phyloP scores from a whole-genome alignment of 139 green algal genomes.

The Chlorella sp. region DNA sequence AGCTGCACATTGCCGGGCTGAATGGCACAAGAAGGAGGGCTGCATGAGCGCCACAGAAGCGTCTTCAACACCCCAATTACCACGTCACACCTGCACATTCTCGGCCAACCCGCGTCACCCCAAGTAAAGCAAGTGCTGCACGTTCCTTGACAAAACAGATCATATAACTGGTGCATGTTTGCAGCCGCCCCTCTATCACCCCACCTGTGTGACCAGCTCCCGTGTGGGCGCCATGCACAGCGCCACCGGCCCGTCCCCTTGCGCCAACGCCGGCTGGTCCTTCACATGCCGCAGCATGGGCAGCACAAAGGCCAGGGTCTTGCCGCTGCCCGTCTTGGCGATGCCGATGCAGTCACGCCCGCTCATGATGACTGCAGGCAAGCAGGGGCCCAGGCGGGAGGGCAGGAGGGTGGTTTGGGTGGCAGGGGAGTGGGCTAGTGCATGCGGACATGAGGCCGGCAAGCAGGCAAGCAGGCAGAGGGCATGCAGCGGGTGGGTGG shows the following conservation, averaged over 20 bases:
- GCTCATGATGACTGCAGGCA: slow-evolving; percentile 84
- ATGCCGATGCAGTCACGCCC: slow-evolving; percentile 98
- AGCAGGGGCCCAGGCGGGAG: background rate
- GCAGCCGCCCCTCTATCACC: background rate
- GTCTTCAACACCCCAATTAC: no score
- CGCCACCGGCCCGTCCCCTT: slow-evolving; percentile 87
- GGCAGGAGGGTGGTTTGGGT: background rate
- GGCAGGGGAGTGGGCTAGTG: background rate
- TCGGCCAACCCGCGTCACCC: no score
- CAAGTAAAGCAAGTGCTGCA: no score
- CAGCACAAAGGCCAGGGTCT: slow-evolving; percentile 98
- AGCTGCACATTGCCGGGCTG: no score
- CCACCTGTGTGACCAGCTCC: slow-evolving; percentile 94
- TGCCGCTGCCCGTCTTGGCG: slow-evolving; percentile 97
- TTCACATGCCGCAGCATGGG: slow-evolving; percentile 97
- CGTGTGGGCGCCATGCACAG: slow-evolving; percentile 97
- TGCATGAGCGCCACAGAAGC: no score
- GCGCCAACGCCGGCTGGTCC: slow-evolving; percentile 84
- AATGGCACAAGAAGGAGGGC: no score
- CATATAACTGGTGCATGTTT: no score
- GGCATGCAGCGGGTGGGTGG: background rate
- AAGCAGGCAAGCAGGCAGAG: background rate
- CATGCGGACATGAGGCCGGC: background rate
- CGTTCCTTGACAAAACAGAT: no score
- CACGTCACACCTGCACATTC: no score